Percentiles rank a stretch among this genome's conserved stretches.
Evolutionary conservation across 2,329 filamentous ascomycete genomes (phyloP).

Genomic region (Eutypa lata): DNA sequence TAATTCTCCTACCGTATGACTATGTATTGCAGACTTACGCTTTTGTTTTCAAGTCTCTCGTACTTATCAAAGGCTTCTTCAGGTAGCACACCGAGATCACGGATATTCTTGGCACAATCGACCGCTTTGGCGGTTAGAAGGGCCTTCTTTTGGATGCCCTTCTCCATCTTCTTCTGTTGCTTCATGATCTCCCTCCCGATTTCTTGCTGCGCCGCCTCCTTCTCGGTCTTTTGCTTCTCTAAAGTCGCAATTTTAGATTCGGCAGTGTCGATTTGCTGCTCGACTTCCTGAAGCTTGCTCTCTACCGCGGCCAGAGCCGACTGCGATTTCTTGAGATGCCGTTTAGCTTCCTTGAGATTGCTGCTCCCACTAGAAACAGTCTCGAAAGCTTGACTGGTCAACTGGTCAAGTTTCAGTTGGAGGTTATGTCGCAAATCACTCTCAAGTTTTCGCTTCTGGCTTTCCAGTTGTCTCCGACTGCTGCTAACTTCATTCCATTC

Average conservation of each 20-base stretch:
- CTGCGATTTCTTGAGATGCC: slow-evolving; percentile 76
- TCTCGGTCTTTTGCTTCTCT: slow-evolving; percentile 52
- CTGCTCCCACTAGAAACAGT: slow-evolving; percentile 57
- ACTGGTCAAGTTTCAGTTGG: slow-evolving; percentile 79
- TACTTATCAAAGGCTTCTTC: slow-evolving; percentile 94
- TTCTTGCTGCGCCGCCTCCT: slow-evolving; percentile 70
- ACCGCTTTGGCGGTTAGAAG: slow-evolving; percentile 72
- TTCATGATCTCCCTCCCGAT: slow-evolving; percentile 76
- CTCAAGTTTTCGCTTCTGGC: slow-evolving; percentile 78
- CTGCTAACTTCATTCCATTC: slow-evolving; percentile 74
- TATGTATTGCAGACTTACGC: slow-evolving; percentile 50
- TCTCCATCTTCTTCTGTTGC: slow-evolving; percentile 87
- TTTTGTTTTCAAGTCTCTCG: slow-evolving; percentile 74
- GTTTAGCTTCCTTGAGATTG: slow-evolving; percentile 72
- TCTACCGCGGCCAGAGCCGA: slow-evolving; percentile 66
- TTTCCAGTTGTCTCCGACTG: slow-evolving; percentile 73
- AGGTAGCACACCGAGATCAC: slow-evolving; percentile 86
- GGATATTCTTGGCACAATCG: slow-evolving; percentile 84
- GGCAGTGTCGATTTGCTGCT: slow-evolving; percentile 63
- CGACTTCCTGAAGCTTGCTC: slow-evolving; percentile 68
- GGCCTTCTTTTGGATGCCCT: slow-evolving; percentile 84
- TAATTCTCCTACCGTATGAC: background rate
- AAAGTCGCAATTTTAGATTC: slow-evolving; percentile 35
- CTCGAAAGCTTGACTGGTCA: slow-evolving; percentile 74
- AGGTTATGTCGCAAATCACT: slow-evolving; percentile 87